phyloP scores from a whole-genome alignment of 164 flowering plant species.

The Stephania japonica region DNA sequence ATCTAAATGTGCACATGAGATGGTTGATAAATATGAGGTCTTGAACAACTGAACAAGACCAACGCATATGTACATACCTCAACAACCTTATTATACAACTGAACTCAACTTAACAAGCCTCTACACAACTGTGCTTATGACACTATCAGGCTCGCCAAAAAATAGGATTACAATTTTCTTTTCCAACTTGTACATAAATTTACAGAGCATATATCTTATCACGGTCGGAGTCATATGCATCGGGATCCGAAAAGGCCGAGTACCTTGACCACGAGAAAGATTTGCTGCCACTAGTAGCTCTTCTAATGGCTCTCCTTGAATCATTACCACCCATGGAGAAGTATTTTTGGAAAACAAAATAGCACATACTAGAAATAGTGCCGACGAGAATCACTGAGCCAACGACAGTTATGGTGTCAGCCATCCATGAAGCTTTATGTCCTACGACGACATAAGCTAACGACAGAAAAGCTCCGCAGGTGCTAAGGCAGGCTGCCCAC shows the following conservation, averaged over 20 bases:
- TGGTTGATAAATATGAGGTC: too few relatives aligned
- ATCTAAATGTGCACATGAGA: too few relatives aligned
- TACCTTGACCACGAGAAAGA: constrained; percentile 81
- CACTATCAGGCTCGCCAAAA: neutral
- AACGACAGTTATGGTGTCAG: constrained; percentile 50
- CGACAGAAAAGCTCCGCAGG: constrained; percentile 75
- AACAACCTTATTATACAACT: neutral
- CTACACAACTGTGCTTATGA: neutral
- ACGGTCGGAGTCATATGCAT: constrained; percentile 66
- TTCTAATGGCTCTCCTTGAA: constrained; percentile 67
- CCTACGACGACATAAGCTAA: constrained; percentile 84
- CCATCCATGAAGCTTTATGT: constrained; percentile 62
- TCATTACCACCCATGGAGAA: constrained; percentile 42
- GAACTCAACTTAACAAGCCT: neutral
- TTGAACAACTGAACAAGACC: neutral
- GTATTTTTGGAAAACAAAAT: constrained; percentile 71
- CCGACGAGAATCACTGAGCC: constrained; percentile 70
- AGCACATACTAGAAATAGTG: constrained; percentile 78
- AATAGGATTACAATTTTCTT: neutral
- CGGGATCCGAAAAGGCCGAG: constrained; percentile 60
- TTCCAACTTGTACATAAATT: neutral
- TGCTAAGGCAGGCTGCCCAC: constrained; percentile 93
- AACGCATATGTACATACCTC: neutral
- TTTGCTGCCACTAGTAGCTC: constrained; percentile 69
- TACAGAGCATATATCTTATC: constrained; percentile 75